A percentile compares a stretch with the other conserved stretches of the same genome.
Evolutionary conservation across 2,329 filamentous ascomycete species (phyloP).

Genomic region (Ophiostoma ips): DNA sequence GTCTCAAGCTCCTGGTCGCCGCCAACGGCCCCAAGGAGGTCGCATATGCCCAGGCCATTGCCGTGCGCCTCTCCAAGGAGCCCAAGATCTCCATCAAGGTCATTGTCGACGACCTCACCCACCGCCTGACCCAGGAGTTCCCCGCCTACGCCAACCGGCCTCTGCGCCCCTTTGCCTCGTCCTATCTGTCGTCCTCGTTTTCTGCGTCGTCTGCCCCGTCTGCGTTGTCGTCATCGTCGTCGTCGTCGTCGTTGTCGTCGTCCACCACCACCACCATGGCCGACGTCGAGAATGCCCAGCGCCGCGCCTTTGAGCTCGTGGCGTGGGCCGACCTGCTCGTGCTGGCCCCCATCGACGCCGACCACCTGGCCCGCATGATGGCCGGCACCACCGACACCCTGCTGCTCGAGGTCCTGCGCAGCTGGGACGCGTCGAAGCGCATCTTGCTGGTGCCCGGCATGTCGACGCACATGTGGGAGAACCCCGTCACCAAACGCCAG

Average conservation of each 20-base stretch:
- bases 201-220: background rate
- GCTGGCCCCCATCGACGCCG: constrained; percentile 71
- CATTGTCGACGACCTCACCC: constrained; percentile 51
- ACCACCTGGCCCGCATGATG: constrained; percentile 77
- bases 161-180: constrained; percentile 16
- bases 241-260: background rate
- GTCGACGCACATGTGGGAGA: constrained; percentile 81
- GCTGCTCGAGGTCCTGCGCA: constrained; percentile 64
- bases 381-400: constrained; percentile 70
- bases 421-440: constrained; percentile 78
- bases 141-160: constrained; percentile 43
- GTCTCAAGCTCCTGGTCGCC: constrained; percentile 48
- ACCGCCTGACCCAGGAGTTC: constrained; percentile 48
- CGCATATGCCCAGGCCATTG: constrained; percentile 50
- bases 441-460: constrained; percentile 78
- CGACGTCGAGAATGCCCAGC: constrained; percentile 38
- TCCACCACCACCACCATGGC: constrained; percentile 8
- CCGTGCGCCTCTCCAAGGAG: constrained; percentile 53
- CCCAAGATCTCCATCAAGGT: constrained; percentile 46
- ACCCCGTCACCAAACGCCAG: constrained; percentile 78
- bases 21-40: constrained; percentile 52
- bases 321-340: constrained; percentile 82
- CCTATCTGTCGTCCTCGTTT: background rate
- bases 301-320: constrained; percentile 52
- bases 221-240: background rate